Base-by-base conservation (phyloP, 768 basidiomycete genomes). In the Tubosaeta brunneosetosa region DNA sequence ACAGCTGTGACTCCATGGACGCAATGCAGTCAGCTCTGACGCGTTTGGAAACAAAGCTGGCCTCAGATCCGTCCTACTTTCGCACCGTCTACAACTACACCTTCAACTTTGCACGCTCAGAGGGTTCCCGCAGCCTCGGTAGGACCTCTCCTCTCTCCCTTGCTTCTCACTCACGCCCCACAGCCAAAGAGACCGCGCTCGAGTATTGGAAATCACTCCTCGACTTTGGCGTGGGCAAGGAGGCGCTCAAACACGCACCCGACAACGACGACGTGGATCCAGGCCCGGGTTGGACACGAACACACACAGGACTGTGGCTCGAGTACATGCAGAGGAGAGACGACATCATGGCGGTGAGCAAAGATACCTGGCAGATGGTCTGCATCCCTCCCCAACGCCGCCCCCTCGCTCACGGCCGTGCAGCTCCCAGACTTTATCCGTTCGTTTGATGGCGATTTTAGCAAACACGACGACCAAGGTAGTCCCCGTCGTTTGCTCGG, bases 321-420 rank as follows among this genome's bases (percentile, higher is more conserved):
- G 82, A 85, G n/a, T 94, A 83, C 66, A 67, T 94, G 66, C 55
- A 46, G 8, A 72, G 78, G 63, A 84, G 80, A 57, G 83, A 82
- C 1, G 74, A 74, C 19, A 87, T 86, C 19, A 87, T 86, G 64
- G 91, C 89, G 5, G 78, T 94, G 31, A 92, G 88, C 71, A 90
- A 88, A 71, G 91, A 92, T 71, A 89, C 88, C 16, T 93, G 91
- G 91, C 69, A 76, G 47, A 92, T 93, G 90, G 91, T 44, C 3
- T 88, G 45, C 40, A 83, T 55, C 19, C 10, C 12, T 7, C 40
- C 40, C 40, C 40, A 22, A 9, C 10, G 17, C 10, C 34, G 32
- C 71, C 44, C 34, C 27, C 48, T 22, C 47, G 33, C 44, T 26
- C 36, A 31, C 29, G 44, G 14, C 50, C 51, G 4, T 52, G 40